Evolutionary conservation across 345 rosid genomes (phyloP), one percentile per base, ranked within the genome.

Genomic region (Gossypium bickii): DNA sequence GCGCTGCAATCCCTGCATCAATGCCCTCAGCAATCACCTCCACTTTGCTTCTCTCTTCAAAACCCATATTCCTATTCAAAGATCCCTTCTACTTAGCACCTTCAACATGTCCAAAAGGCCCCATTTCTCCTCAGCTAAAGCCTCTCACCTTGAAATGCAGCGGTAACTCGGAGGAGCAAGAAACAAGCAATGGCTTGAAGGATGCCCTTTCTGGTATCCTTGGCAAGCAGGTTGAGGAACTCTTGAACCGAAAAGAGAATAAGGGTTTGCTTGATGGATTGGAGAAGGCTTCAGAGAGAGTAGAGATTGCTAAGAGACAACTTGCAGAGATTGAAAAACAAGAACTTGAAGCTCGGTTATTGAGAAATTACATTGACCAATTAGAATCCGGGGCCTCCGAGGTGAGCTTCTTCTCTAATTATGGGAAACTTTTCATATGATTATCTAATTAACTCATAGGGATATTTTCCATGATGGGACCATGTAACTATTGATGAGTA

Each of bases 271-370:
- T 92, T 52, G 93, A 89, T 71, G 98, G 90, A 71, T 80, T 92
- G 78, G 92, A 87, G 70, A 84, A 78, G 73, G 97, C 97, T 17
- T 87, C 95, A 16, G 57, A 62, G 79, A 87, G 97, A 63, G 97
- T 94, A 45, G 95, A 94, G 47, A 78, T 67, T 70, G 98, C 98
- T 25, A 87, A 79, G 84, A 78, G 77, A 76, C 86, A 86, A 73
- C 91, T 94, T 41, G 87, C 82, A 9, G 95, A 92, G 84, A 92
- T 94, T 67, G 88, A 88, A 86, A 85, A 85, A 67, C 92, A 87
- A 81, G 90, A 89, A 55, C 72, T 85, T 62, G 93, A 92, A 77
- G 89, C 92, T 44, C 80, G 77, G 62, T 76, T 76, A 78, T 22
- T 84, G 72, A 83, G 83, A 76, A 83, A 79, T 73, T 86, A 92